Base-by-base conservation (phyloP, 129 eudicot species). In the Lonicera japonica region DNA sequence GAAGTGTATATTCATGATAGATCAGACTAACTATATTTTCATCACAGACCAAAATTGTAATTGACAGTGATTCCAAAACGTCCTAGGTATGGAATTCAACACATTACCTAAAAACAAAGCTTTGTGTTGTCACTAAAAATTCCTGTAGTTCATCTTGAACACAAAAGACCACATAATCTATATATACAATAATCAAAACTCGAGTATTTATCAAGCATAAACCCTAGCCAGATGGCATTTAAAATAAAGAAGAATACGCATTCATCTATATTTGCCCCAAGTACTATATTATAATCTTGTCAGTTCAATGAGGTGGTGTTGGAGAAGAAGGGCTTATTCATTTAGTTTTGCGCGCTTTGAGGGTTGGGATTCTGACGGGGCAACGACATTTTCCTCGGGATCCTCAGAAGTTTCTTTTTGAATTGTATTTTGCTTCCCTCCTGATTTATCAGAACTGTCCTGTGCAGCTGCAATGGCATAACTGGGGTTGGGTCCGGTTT, bases 311-410 rank as follows among this genome's bases (percentile, higher is more conserved):
- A 12, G 55, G 59, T 5, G 40, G 20, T 14, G 72, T 63, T 67
- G 38, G 64, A 71, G 71, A 29, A 39, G 22, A 6, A 29, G 5
- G 29, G 38, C 41, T 1, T 66, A 75, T 51, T 83, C 84, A n/a
- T 76, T 74, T 61, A 74, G 56, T 68, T 72, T 90, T 54, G 72
- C 73, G 20, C 91, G 91, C 71, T 90, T 90, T 13, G 80, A 54
- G n/a, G 92, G 83, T 64, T 74, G 84, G 38, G 79, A 70, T 46
- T 80, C 76, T 17, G 72, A 58, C 16, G 65, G 61, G 40, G 57
- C 95, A 12, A 24, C 70, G 25, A 54, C 67, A 57, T 54, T 69
- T 59, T 55, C 59, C 58, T 67, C 71, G 13, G 58, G 65, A 71
- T 60, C 58, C 65, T 36, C 65, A 12, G 60, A 60, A 39, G 38